A percentile compares a stretch with the other conserved stretches of the same genome.
Evolutionary conservation across 768 basidiomycete genomes (phyloP).

Genomic region (Pluteus cervinus): DNA sequence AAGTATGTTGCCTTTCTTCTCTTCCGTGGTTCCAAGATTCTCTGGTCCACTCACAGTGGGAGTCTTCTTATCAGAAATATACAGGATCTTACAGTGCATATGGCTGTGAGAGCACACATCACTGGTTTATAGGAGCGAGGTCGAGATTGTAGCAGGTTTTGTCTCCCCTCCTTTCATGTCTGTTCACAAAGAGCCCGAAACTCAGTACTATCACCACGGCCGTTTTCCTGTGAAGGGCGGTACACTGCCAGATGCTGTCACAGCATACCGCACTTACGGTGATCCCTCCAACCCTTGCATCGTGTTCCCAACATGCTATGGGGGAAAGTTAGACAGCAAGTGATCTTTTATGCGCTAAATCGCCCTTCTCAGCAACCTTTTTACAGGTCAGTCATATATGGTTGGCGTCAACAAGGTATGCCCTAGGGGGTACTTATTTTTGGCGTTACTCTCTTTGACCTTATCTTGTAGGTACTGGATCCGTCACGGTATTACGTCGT

Average conservation of each 20-base stretch:
- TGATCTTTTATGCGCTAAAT: slow-evolving; percentile 2
- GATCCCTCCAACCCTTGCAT: slow-evolving; percentile 46
- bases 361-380: slow-evolving; percentile 1
- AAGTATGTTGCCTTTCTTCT: no score
- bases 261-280: slow-evolving; percentile 53
- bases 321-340: slow-evolving; percentile 46
- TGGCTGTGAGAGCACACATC: no score
- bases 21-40: no score
- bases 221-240: slow-evolving; percentile 48
- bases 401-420: slow-evolving; percentile 45
- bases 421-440: no score
- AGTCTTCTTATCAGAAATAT: no score
- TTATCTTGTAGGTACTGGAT: slow-evolving; percentile 38
- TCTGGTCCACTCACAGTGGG: no score
- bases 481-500: slow-evolving; percentile 48
- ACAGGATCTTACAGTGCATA: no score
- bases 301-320: slow-evolving; percentile 53
- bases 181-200: no score
- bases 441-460: no score
- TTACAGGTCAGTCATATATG: slow-evolving; percentile 37
- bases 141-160: no score
- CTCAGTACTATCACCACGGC: slow-evolving; percentile 48
- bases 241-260: slow-evolving; percentile 47
- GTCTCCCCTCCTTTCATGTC: no score
- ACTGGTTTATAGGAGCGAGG: no score